Conservation (phyloP, 345 rosid genomes). For the Eucalyptus marginata region DNA sequence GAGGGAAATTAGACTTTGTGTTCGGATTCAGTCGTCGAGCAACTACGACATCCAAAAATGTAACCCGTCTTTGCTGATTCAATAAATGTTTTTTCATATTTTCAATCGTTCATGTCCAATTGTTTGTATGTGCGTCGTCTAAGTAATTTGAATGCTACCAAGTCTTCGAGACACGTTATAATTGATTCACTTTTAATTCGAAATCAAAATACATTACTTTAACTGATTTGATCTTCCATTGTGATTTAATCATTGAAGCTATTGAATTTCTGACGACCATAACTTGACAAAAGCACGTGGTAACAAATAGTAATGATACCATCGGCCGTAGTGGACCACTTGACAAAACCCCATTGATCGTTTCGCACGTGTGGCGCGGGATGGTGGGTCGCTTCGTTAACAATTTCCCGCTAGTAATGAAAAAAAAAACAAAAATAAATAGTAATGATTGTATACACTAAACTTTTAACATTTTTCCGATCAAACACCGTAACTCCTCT, state of each 20-base stretch:
- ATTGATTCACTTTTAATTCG: background rate
- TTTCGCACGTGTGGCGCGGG: too few relatives aligned
- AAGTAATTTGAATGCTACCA: background rate
- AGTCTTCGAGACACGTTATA: background rate
- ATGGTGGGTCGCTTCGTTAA: too few relatives aligned
- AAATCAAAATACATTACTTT: background rate
- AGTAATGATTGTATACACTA: background rate
- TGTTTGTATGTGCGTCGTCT: accelerated
- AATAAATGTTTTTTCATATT: background rate
- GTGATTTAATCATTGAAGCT: too few relatives aligned
- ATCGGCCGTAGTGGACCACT: too few relatives aligned
- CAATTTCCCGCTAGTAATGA: too few relatives aligned
- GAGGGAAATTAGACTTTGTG: background rate
- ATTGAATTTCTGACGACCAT: accelerated
- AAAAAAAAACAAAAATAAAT: too few relatives aligned
- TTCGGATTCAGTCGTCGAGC: background rate
- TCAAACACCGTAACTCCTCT: background rate
- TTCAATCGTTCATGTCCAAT: background rate
- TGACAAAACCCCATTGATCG: too few relatives aligned
- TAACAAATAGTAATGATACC: background rate
- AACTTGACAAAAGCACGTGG: background rate
- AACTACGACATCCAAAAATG: background rate
- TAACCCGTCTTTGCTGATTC: accelerated
- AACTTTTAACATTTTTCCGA: background rate
- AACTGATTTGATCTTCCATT: background rate